Evolutionary conservation across 768 basidiomycete genomes (phyloP).

Genomic region (Suillus decipiens): DNA sequence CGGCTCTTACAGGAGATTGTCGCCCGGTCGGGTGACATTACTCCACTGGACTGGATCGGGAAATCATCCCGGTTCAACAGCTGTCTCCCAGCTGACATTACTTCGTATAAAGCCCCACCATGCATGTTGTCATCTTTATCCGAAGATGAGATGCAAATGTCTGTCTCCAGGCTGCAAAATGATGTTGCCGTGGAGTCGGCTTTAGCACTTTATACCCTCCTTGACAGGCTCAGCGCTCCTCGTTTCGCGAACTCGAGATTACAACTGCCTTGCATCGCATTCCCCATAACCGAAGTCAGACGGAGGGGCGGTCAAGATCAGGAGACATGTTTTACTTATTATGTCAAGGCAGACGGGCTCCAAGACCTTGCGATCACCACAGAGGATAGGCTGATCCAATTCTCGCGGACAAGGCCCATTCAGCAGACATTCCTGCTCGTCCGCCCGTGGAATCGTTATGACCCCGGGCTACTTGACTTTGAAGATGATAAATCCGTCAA

Average conservation of each 20-base stretch:
- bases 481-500: neutral
- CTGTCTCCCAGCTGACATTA: slow-evolving; percentile 1
- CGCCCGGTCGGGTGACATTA: neutral
- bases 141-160: neutral
- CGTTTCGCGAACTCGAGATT: neutral
- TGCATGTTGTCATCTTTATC: neutral
- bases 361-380: neutral
- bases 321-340: neutral
- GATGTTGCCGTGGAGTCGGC: neutral
- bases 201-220: neutral
- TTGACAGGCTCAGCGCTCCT: neutral
- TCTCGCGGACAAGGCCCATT: neutral
- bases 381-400: neutral
- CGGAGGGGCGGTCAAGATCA: neutral
- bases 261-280: neutral
- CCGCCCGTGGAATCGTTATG: neutral
- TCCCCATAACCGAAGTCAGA: neutral
- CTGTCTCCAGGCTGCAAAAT: neutral
- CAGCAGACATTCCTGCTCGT: neutral
- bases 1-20: neutral
- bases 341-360: neutral
- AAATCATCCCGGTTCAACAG: neutral
- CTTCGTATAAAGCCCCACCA: neutral
- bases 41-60: neutral
- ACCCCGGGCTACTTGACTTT: neutral